phyloP scores from a whole-genome alignment of 768 basidiomycete genomes.

The Tulasnella sp. region DNA sequence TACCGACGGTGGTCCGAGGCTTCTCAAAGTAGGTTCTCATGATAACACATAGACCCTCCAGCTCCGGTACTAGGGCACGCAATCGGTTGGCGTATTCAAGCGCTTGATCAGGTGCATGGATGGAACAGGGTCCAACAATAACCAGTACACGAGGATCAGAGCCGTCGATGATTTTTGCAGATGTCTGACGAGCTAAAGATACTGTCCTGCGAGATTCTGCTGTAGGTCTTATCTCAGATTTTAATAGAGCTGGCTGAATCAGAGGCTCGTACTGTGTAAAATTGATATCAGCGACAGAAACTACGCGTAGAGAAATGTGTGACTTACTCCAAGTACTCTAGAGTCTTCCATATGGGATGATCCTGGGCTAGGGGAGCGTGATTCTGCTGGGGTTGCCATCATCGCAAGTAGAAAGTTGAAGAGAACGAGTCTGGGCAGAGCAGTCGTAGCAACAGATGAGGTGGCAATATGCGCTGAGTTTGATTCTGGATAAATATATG shows the following conservation, averaged over 20 bases:
- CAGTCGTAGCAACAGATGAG: too few relatives aligned
- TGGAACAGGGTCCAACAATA: slow-evolving; percentile 91
- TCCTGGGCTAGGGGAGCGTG: not conserved
- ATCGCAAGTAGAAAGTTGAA: not conserved
- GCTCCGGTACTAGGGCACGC: slow-evolving; percentile 45
- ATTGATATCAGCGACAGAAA: not conserved
- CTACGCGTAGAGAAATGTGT: too few relatives aligned
- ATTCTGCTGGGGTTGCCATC: not conserved
- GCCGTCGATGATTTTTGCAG: slow-evolving; percentile 70
- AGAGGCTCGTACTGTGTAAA: slow-evolving; percentile 77
- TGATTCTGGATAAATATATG: too few relatives aligned
- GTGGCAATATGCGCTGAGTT: too few relatives aligned
- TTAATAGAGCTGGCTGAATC: slow-evolving; percentile 80
- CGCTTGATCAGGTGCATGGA: slow-evolving; percentile 80
- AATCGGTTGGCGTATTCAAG: slow-evolving; percentile 66
- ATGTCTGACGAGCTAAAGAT: slow-evolving; percentile 60
- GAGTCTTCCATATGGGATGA: slow-evolving; percentile 8
- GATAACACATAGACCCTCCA: slow-evolving; percentile 65
- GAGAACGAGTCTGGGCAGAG: not conserved
- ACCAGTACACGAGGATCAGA: slow-evolving; percentile 79
- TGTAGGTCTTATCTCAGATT: slow-evolving; percentile 69
- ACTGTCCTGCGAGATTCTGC: slow-evolving; percentile 57
- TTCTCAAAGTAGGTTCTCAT: slow-evolving; percentile 98
- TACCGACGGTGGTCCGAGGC: slow-evolving; percentile 89
- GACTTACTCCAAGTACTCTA: slow-evolving; percentile 6